phyloP scores from a whole-genome alignment of 805 yeast species.

The Wickerhamiella cacticola region DNA sequence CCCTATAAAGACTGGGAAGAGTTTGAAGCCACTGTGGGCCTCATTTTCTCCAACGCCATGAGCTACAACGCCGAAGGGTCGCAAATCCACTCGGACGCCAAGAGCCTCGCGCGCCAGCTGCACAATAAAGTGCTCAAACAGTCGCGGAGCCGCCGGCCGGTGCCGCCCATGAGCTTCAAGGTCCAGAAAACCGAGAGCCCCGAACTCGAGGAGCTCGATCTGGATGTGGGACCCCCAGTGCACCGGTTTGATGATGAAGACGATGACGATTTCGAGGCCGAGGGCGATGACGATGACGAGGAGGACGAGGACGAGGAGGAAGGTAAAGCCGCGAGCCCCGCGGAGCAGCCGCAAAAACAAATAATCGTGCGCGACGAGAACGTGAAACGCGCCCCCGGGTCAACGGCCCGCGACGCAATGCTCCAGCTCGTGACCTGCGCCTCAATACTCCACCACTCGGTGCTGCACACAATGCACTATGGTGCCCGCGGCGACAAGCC shows the following conservation, averaged over 20 bases:
- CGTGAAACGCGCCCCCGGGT: constrained; percentile 19
- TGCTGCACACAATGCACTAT: constrained; percentile 7
- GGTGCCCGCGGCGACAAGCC: constrained; percentile 19
- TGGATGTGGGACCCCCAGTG: constrained; percentile 22
- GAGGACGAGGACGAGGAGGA: constrained; percentile 24
- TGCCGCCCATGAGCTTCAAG: neutral
- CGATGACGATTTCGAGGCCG: constrained; percentile 19
- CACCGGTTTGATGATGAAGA: constrained; percentile 18
- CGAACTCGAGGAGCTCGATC: constrained; percentile 26
- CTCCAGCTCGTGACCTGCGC: constrained; percentile 21
- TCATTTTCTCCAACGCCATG: constrained; percentile 70
- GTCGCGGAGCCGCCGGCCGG: constrained; percentile 8
- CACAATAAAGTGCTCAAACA: constrained; percentile 21
- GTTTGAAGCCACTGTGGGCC: constrained; percentile 45
- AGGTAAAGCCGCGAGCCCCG: constrained; percentile 12
- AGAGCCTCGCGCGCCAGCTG: constrained; percentile 43
- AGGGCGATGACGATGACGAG: constrained; percentile 21
- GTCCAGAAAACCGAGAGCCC: constrained; percentile 15
- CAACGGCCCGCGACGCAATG: constrained; percentile 19
- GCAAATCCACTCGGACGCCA: constrained; percentile 60
- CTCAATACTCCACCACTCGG: constrained; percentile 15
- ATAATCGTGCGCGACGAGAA: constrained; percentile 21
- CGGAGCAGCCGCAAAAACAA: constrained; percentile 17
- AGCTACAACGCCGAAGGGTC: constrained; percentile 64
- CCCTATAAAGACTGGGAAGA: constrained; percentile 44